phyloP scores from a whole-genome alignment of 78 protist species.

The Planoprotostelium fungivorum region DNA sequence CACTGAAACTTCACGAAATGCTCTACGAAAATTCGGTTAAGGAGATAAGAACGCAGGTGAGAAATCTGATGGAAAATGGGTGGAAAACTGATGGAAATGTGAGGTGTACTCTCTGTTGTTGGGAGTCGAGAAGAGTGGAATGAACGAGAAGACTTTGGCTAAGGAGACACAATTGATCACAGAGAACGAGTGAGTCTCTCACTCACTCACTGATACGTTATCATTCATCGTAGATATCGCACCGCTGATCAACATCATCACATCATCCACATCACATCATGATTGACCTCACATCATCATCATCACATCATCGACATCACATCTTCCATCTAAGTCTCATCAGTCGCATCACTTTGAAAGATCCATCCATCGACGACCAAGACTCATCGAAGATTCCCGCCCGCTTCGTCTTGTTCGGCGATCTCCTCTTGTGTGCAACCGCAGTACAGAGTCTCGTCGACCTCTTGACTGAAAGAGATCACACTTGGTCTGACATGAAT shows the following conservation, averaged over 20 bases:
- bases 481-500: background rate
- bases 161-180: background rate
- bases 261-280: background rate
- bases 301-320: background rate
- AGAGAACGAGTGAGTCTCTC: background rate
- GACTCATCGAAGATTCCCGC: background rate
- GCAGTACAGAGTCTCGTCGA: background rate
- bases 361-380: background rate
- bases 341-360: no score
- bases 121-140: background rate
- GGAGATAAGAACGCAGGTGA: background rate
- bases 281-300: background rate
- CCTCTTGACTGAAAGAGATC: background rate
- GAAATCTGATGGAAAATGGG: background rate
- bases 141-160: background rate
- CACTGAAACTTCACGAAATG: background rate
- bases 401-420: background rate
- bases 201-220: no score
- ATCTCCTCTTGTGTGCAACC: background rate
- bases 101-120: background rate
- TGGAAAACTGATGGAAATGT: background rate
- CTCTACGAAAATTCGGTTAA: background rate
- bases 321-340: background rate
- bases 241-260: no score
- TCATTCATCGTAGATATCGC: no score